Conservation (phyloP, 2,329 filamentous ascomycete species). For the Microdochium trichocladiopsis region DNA sequence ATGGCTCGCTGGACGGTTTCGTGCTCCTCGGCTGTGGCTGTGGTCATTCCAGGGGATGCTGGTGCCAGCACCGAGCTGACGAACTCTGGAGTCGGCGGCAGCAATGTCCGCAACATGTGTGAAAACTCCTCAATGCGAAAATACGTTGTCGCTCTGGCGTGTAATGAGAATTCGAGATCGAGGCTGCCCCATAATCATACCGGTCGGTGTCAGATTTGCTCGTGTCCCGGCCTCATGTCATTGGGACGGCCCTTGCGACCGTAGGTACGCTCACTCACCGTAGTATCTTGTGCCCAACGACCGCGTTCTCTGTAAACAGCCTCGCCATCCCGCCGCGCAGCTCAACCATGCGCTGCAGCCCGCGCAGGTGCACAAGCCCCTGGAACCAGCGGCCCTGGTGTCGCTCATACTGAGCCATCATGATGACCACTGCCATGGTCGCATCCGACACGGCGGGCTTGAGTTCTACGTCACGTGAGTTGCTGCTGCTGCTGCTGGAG, state of each 20-base stretch:
- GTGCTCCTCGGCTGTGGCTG: no score
- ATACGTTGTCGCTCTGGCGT: constrained; percentile 10
- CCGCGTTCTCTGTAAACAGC: constrained; percentile 8
- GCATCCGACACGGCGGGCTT: constrained; percentile 14
- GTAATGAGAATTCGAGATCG: constrained; percentile 16
- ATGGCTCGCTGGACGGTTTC: neutral
- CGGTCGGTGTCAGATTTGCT: neutral
- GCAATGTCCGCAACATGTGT: constrained; percentile 4
- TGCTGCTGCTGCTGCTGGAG: no score
- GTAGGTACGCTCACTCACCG: constrained; percentile 4
- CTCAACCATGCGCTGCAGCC: constrained; percentile 18
- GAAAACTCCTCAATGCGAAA: constrained; percentile 5
- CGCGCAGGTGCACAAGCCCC: constrained; percentile 19
- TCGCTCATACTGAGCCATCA: constrained; percentile 16
- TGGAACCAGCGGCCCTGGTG: constrained; percentile 11
- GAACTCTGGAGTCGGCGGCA: constrained; percentile 8
- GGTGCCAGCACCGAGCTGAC: neutral
- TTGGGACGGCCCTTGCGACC: neutral
- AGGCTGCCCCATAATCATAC: constrained; percentile 5
- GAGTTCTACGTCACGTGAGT: no score
- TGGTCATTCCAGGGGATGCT: no score
- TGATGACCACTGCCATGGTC: constrained; percentile 18
- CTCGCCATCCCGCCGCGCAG: constrained; percentile 19
- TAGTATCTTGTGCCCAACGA: constrained; percentile 13
- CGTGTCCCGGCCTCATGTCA: no score